Conservation (phyloP, 257 asterid genomes). For the Fraxinus cuspidata region DNA sequence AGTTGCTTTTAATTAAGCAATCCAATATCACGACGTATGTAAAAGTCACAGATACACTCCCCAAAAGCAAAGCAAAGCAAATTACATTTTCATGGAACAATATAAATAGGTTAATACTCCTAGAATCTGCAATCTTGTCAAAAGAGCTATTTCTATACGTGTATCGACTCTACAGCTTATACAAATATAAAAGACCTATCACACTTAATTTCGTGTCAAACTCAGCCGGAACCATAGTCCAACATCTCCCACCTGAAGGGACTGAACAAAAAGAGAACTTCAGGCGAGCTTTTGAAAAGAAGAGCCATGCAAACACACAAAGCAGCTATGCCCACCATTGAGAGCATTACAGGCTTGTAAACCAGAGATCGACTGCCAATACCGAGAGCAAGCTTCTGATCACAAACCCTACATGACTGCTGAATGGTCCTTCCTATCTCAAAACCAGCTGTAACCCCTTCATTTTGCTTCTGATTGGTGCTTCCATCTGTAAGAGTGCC, state of each 20-base stretch:
- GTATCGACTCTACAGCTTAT: conserved; percentile 34
- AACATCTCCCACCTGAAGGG: conserved; percentile 85
- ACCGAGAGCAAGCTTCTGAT: conserved; percentile 38
- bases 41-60: conserved; percentile 22
- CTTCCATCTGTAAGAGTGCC: conserved; percentile 35
- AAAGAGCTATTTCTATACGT: conserved; percentile 27
- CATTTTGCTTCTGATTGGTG: conserved; percentile 45
- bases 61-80: not conserved
- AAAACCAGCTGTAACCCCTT: conserved; percentile 36
- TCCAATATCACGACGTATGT: conserved; percentile 12
- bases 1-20: conserved; percentile 10
- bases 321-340: conserved; percentile 80
- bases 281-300: conserved; percentile 70
- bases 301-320: conserved; percentile 87
- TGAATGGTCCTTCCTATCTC: conserved; percentile 35
- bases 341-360: conserved; percentile 70
- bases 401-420: conserved; percentile 54
- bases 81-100: conserved; percentile 13
- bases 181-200: conserved; percentile 25
- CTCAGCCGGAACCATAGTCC: conserved; percentile 71
- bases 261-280: conserved; percentile 56
- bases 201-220: conserved; percentile 15
- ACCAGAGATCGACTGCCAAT: conserved; percentile 43
- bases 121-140: conserved; percentile 25
- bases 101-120: conserved; percentile 27